Base-by-base conservation (phyloP, 768 basidiomycete genomes). In the Mycena polygramma region DNA sequence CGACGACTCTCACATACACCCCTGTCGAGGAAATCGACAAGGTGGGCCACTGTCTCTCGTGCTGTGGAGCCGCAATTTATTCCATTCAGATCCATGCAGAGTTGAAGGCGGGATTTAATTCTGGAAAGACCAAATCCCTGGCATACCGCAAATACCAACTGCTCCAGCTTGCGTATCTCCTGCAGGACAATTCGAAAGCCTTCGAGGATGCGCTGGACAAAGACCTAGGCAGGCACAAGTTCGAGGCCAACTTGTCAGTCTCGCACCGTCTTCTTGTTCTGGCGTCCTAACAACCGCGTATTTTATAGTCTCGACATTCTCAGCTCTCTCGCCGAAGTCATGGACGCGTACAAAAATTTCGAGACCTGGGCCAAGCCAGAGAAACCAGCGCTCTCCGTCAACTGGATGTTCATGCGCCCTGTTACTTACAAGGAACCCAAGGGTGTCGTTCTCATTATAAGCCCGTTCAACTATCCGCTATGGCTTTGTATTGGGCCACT, bases 381-480 rank as follows among this genome's bases (percentile, higher is more conserved):
- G 64, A 86, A 80, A 37, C 85, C 89, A 3, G 75, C 86, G 0
- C 92, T 92, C 74, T 84, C 79, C 36, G 19, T 92, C 59, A 89
- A 85, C 73, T 92, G 84, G 75, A 82, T 81, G 9, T 80, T 88
- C 0, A 88, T 93, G 85, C 82, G 85, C 11, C 93, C 94, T 1
- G 83, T 85, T 17, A 84, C 94, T 2, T 84, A 88, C 63, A 93
- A 94, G 74, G 92, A 94, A 72, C 85, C 95, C 53, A 96, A 95
- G 77, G 93, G 93, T 4, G 86, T 90, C 30, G 86, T 91, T 0
- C 81, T 94, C 57, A 87, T 92, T 73, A 91, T 94, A 64, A 83
- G 83, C 39, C 91, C 92, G 0, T 94, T 92, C 85, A 94, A 94
- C 78, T 93, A 91, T 75, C 94, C 93, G 0, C 68, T 94, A 15